Conservation (phyloP, 176 grass and related monocot species). For the Carex scoparia region DNA sequence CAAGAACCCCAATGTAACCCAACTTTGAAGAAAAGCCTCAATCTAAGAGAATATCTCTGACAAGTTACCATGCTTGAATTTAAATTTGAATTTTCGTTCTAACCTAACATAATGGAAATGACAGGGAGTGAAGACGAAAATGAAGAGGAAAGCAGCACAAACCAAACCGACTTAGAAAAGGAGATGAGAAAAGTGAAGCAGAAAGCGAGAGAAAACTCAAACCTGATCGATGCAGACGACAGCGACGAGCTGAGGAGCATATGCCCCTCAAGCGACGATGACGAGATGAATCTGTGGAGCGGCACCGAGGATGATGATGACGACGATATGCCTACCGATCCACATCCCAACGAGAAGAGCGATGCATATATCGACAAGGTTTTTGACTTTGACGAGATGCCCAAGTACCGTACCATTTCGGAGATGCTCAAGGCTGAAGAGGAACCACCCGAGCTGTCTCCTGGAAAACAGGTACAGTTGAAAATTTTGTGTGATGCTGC, state of each 20-base stretch:
- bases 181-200: slow-evolving; percentile 89
- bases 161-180: slow-evolving; percentile 52
- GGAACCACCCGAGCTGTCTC: slow-evolving; percentile 81
- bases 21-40: neutral
- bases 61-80: neutral
- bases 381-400: slow-evolving; percentile 91
- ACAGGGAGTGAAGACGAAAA: slow-evolving; percentile 66
- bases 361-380: slow-evolving; percentile 86
- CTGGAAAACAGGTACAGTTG: slow-evolving; percentile 51
- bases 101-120: neutral
- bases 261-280: slow-evolving; percentile 83
- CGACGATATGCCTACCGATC: slow-evolving; percentile 62
- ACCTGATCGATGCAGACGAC: slow-evolving; percentile 77
- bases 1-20: neutral
- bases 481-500: neutral
- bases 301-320: slow-evolving; percentile 75
- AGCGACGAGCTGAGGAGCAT: slow-evolving; percentile 85
- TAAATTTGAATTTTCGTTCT: neutral
- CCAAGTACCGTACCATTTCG: slow-evolving; percentile 73
- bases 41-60: neutral
- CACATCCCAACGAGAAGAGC: slow-evolving; percentile 62
- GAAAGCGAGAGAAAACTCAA: slow-evolving; percentile 57
- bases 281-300: slow-evolving; percentile 83
- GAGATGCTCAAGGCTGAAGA: slow-evolving; percentile 78
- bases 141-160: slow-evolving; percentile 27